phyloP scores from a whole-genome alignment of 2,329 filamentous ascomycete species.

The Stemphylium vesicarium region DNA sequence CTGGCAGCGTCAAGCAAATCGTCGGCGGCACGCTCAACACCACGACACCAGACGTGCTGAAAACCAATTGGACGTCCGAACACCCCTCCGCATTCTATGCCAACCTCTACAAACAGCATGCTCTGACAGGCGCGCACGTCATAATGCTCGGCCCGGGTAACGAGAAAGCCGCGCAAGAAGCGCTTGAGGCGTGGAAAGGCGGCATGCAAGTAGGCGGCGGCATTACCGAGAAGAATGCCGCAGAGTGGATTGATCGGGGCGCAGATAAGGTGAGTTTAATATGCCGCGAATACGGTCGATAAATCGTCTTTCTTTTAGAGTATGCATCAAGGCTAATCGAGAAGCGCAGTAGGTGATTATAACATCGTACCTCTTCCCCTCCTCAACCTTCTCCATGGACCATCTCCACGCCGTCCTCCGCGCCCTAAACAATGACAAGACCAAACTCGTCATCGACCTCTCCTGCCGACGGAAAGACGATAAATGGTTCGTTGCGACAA shows the following conservation, averaged over 20 bases:
- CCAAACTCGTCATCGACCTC: constrained; percentile 90
- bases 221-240: constrained; percentile 84
- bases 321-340: neutral
- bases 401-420: constrained; percentile 76
- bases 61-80: constrained; percentile 91
- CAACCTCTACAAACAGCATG: constrained; percentile 76
- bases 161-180: constrained; percentile 76
- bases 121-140: constrained; percentile 82
- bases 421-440: constrained; percentile 74
- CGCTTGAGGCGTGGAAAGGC: constrained; percentile 77
- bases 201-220: constrained; percentile 93
- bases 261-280: constrained; percentile 77
- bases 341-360: constrained; percentile 81
- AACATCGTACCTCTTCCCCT: constrained; percentile 92
- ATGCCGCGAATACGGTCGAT: neutral
- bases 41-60: constrained; percentile 57
- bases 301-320: neutral
- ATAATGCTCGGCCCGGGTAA: constrained; percentile 96
- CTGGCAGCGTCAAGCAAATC: constrained; percentile 98
- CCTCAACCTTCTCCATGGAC: constrained; percentile 78
- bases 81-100: constrained; percentile 84
- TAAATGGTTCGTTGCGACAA: constrained; percentile 96
- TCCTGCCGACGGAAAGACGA: constrained; percentile 81
- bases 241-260: constrained; percentile 83
- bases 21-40: constrained; percentile 82